Evolutionary conservation across 306 rosid genomes (phyloP).

Genomic region (Quercus rubra): DNA sequence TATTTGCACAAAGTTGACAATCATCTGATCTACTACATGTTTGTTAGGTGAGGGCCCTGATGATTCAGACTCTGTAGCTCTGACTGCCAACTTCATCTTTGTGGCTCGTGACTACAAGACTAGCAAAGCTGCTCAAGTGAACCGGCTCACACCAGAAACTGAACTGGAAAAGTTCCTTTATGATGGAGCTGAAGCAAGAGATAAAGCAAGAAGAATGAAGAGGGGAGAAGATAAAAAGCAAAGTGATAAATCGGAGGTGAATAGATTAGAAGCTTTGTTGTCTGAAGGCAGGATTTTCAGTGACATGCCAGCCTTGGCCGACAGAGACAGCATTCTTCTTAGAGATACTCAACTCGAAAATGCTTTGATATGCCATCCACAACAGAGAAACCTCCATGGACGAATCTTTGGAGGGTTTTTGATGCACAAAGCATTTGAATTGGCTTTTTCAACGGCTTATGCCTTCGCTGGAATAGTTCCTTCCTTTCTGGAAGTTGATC

Average conservation of each 20-base stretch:
- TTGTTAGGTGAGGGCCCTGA: too few species aligned
- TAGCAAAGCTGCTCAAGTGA: constrained; percentile 88
- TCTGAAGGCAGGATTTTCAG: constrained; percentile 79
- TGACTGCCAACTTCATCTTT: too few species aligned
- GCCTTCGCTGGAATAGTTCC: constrained; percentile 90
- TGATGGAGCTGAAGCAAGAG: constrained; percentile 79
- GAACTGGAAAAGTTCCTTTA: constrained; percentile 58
- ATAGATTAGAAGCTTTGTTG: constrained; percentile 45
- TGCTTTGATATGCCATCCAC: constrained; percentile 90
- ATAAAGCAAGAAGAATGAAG: constrained; percentile 57
- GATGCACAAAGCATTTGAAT: constrained; percentile 92
- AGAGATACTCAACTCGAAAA: constrained; percentile 78
- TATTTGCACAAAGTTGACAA: too few species aligned
- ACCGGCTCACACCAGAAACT: constrained; percentile 73
- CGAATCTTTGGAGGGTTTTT: constrained; percentile 94
- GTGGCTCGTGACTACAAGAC: constrained; percentile 59
- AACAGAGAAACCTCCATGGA: constrained; percentile 95
- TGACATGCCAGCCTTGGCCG: constrained; percentile 94
- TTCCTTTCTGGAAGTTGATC: constrained; percentile 91
- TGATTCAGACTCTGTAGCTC: too few species aligned
- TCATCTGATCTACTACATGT: too few species aligned
- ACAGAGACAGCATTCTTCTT: constrained; percentile 87
- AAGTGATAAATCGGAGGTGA: constrained; percentile 37
- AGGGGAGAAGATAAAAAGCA: constrained; percentile 50
- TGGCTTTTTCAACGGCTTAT: constrained; percentile 94